Evolutionary conservation across 805 yeast genomes (phyloP), one percentile per base, ranked within the genome.

Genomic region (Suhomyces pyralidae): DNA sequence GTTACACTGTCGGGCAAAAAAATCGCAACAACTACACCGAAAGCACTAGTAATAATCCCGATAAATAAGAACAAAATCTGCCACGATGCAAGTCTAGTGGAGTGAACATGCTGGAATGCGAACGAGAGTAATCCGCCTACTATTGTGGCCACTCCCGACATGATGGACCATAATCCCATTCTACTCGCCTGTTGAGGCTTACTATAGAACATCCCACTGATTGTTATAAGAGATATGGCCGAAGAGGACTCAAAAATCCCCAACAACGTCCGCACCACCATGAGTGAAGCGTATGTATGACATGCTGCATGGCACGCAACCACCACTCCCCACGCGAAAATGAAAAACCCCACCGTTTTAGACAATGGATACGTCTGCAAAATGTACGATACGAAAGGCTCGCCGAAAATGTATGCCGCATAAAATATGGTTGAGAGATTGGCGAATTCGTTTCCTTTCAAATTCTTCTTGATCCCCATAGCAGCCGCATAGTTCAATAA

Each of bases 121-220:
- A 76, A 64, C 50, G 78, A 71, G 28, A 74, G 58, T 10, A 71
- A 58, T 1, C 76, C 73, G 3, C 78, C 78, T 20, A 84, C 81
- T 8, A 79, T 74, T 20, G 84, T 77, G 1, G 85, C 82, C 2
- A 74, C 62, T 15, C 88, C 86, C 1, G 84, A 82, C 67, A 77
- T 81, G n/a, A 80, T 69, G 4, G 82, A 81, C 82, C 84, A 80
- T 44, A 73, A 71, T 6, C 84, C 84, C 44, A 82, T 81, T 61
- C 84, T 69, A 28, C 73, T 69, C 40, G 78, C 68, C 61, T 81
- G 84, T 55, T 81, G 84, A 4, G 71, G 61, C 51, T 77, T 78
- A 38, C 79, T 78, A 67, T 82, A 85, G 68, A 82, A 85, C 86
- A 82, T 82, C 25, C 86, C 80, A 38, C 84, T 80, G 43, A 84